Evolutionary conservation across 208 protist species (phyloP).

Genomic region (Leishmania major): DNA sequence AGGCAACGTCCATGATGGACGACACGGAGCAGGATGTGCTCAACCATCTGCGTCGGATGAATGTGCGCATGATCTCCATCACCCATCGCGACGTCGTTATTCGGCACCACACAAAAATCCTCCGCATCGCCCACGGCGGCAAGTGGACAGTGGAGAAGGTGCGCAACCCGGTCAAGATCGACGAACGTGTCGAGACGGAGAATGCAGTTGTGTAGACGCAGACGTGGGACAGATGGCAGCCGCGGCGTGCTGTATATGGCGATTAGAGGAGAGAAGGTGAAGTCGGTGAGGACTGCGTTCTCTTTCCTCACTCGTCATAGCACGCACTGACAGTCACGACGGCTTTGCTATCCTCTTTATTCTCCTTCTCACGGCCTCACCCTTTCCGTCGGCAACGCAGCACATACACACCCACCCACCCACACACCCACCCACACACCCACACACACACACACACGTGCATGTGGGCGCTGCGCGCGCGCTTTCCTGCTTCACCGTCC

Average conservation of each 20-base stretch:
- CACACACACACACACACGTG: background rate
- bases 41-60: slow-evolving; percentile 69
- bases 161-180: slow-evolving; percentile 39
- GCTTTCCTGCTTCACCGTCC: slow-evolving; percentile 4
- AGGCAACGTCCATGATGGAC: slow-evolving; percentile 91
- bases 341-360: too few relatives aligned
- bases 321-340: background rate
- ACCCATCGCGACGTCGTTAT: slow-evolving; percentile 86
- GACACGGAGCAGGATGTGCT: slow-evolving; percentile 86
- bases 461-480: slow-evolving; percentile 1
- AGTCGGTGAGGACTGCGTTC: too few relatives aligned
- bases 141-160: slow-evolving; percentile 63
- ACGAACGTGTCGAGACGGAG: slow-evolving; percentile 36
- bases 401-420: background rate
- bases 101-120: slow-evolving; percentile 75
- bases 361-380: background rate
- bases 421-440: slow-evolving; percentile 3
- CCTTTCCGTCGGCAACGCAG: too few relatives aligned
- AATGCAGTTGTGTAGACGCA: slow-evolving; percentile 32
- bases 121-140: slow-evolving; percentile 53
- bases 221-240: background rate
- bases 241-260: background rate
- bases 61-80: slow-evolving; percentile 82
- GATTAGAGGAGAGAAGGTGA: background rate
- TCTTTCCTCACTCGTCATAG: background rate